These are phyloP conservation scores for Lipomyces orientalis DNA, from an alignment of 805 yeast genomes.

Conservation along the genomic window DNA sequence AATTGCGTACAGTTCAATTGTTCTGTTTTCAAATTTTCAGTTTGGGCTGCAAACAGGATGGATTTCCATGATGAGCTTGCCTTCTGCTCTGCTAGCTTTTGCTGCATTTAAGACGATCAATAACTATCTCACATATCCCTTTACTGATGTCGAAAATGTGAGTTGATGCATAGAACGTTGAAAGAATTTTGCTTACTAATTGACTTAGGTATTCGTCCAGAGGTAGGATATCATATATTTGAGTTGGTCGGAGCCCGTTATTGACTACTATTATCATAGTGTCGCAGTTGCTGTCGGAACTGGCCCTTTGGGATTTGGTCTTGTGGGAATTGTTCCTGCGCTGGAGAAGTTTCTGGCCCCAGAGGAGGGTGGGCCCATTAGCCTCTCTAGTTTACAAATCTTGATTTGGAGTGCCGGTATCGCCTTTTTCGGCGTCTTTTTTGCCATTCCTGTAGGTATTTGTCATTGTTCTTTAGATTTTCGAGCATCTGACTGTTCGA, in stretches of 20 bases:
- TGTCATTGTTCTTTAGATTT: background rate
- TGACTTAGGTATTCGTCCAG: slow-evolving; percentile 37
- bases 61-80: slow-evolving; percentile 99
- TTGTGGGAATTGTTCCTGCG: slow-evolving; percentile 95
- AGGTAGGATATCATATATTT: slow-evolving; percentile 18
- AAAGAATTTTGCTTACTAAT: background rate
- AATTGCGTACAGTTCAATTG: slow-evolving; percentile 55
- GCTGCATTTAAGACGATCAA: slow-evolving; percentile 73
- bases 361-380: slow-evolving; percentile 67
- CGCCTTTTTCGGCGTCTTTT: slow-evolving; percentile 94
- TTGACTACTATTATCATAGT: slow-evolving; percentile 48
- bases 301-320: slow-evolving; percentile 93
- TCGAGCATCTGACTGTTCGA: background rate
- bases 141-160: slow-evolving; percentile 92
- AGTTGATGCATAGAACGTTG: slow-evolving; percentile 40
- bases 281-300: slow-evolving; percentile 97
- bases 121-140: slow-evolving; percentile 46
- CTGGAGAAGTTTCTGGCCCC: slow-evolving; percentile 82
- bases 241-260: background rate
- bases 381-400: slow-evolving; percentile 57
- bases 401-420: slow-evolving; percentile 84
- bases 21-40: slow-evolving; percentile 88
- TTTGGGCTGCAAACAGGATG: slow-evolving; percentile 98
- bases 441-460: slow-evolving; percentile 71
- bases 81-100: slow-evolving; percentile 87